phyloP scores from a whole-genome alignment of 2,329 filamentous ascomycete genomes.

The Colletotrichum acutatum region DNA sequence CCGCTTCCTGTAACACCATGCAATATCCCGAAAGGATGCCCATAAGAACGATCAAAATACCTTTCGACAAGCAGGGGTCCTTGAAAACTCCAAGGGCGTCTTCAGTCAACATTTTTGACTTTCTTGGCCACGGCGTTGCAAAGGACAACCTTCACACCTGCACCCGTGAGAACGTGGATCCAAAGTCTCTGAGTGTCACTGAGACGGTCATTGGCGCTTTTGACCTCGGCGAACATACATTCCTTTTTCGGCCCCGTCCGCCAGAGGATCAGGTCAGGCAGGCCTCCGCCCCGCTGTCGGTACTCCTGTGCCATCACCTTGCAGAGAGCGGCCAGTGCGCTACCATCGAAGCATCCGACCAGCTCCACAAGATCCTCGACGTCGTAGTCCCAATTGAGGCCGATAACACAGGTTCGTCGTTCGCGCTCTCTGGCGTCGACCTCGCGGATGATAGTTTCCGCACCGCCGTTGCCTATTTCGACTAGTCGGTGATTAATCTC shows the following conservation, averaged over 20 bases:
- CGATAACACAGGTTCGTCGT: slow-evolving; percentile 85
- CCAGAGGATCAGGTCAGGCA: slow-evolving; percentile 96
- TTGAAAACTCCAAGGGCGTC: neutral
- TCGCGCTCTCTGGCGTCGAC: slow-evolving; percentile 77
- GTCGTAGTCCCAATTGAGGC: slow-evolving; percentile 90
- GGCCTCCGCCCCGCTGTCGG: slow-evolving; percentile 82
- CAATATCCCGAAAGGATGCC: neutral
- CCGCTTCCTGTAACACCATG: slow-evolving; percentile 18
- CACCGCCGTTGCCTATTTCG: slow-evolving; percentile 86
- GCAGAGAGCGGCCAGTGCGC: slow-evolving; percentile 84
- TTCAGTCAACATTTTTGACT: slow-evolving; percentile 55
- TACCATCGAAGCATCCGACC: slow-evolving; percentile 80
- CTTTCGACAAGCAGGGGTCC: neutral
- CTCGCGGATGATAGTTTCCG: slow-evolving; percentile 71
- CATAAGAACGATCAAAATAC: neutral
- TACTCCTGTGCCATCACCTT: slow-evolving; percentile 98
- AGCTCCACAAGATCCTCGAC: slow-evolving; percentile 84
- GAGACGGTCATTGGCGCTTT: slow-evolving; percentile 89
- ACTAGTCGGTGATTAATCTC: slow-evolving; percentile 91
- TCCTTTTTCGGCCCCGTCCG: slow-evolving; percentile 55
- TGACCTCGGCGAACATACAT: slow-evolving; percentile 83
- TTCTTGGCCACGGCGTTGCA: slow-evolving; percentile 72
- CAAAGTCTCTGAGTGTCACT: slow-evolving; percentile 97
- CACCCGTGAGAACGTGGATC: slow-evolving; percentile 92
- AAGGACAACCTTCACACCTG: slow-evolving; percentile 87